Evolutionary conservation across 163 green algal genomes (phyloP).

Genomic region (Chlorella variabilis): DNA sequence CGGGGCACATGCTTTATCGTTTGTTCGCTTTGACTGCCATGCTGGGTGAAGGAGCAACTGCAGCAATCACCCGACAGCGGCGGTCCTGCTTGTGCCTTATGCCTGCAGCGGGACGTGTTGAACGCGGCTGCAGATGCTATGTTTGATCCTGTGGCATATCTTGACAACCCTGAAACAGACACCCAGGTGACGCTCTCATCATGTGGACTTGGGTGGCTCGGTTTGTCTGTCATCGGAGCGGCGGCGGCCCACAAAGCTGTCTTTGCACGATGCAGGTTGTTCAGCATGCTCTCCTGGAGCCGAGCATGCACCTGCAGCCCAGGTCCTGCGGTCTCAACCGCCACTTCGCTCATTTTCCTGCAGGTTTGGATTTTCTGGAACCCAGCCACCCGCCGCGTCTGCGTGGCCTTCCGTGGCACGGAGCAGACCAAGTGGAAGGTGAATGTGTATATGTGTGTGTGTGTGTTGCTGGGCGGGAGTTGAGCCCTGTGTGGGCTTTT

Average conservation of each 20-base stretch:
- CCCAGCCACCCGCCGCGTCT: conserved; percentile 45
- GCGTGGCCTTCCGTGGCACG: conserved; percentile 86
- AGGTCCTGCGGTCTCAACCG: no score
- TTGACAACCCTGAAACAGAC: conserved; percentile 71
- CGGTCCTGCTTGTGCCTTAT: not conserved
- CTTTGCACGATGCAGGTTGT: no score
- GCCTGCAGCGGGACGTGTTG: conserved; percentile 28
- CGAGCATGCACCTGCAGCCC: no score
- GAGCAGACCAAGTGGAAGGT: conserved; percentile 73
- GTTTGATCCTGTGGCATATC: conserved; percentile 64
- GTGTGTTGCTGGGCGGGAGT: no score
- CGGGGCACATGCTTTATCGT: not conserved
- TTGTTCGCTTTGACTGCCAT: no score
- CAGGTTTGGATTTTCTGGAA: conserved; percentile 81
- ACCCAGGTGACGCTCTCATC: no score
- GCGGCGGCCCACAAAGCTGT: no score
- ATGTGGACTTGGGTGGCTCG: no score
- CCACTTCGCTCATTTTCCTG: no score
- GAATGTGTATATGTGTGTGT: no score
- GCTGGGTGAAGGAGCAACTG: not conserved
- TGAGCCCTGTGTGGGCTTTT: no score
- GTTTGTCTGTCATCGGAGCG: no score
- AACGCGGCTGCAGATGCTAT: conserved; percentile 48
- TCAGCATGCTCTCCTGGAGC: not conserved
- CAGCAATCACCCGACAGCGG: not conserved